phyloP scores from a whole-genome alignment of 768 basidiomycete species.

The Russula foetens region DNA sequence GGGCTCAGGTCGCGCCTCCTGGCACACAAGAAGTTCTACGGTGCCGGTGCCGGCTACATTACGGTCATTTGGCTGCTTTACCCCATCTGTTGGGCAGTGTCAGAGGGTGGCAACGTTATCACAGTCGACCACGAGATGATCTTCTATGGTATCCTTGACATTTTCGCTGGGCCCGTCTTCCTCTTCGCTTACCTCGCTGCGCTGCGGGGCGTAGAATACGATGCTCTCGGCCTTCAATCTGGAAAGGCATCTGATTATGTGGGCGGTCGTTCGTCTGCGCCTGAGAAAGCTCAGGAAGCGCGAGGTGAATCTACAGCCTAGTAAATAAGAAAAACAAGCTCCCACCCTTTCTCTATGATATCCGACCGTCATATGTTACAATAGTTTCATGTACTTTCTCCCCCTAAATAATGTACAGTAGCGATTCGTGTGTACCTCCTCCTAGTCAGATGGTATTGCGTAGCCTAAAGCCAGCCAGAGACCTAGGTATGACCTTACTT shows the following conservation, averaged over 20 bases:
- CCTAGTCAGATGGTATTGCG: too few species aligned
- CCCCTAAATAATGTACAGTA: too few species aligned
- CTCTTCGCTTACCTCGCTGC: constrained; percentile 21
- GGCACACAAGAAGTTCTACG: background rate
- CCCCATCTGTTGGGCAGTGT: constrained; percentile 48
- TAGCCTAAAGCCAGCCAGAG: too few species aligned
- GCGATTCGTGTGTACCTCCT: too few species aligned
- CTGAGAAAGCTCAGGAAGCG: background rate
- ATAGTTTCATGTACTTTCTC: too few species aligned
- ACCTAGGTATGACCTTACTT: too few species aligned
- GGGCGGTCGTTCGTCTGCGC: background rate
- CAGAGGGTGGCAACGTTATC: constrained; percentile 47
- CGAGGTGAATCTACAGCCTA: too few species aligned
- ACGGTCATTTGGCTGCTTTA: constrained; percentile 47
- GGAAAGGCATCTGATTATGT: constrained; percentile 22
- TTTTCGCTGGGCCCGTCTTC: constrained; percentile 35
- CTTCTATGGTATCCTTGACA: constrained; percentile 44
- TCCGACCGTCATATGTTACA: too few species aligned
- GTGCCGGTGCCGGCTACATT: constrained; percentile 16
- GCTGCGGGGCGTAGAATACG: constrained; percentile 27
- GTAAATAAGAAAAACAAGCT: too few species aligned
- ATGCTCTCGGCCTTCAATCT: constrained; percentile 24
- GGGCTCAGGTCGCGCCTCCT: constrained; percentile 1
- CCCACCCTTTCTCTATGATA: too few species aligned
- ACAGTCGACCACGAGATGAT: constrained; percentile 45